Evolutionary conservation across 2,329 filamentous ascomycete species (phyloP), one percentile per base, ranked within the genome.

Genomic region (Fusarium verticillioides): DNA sequence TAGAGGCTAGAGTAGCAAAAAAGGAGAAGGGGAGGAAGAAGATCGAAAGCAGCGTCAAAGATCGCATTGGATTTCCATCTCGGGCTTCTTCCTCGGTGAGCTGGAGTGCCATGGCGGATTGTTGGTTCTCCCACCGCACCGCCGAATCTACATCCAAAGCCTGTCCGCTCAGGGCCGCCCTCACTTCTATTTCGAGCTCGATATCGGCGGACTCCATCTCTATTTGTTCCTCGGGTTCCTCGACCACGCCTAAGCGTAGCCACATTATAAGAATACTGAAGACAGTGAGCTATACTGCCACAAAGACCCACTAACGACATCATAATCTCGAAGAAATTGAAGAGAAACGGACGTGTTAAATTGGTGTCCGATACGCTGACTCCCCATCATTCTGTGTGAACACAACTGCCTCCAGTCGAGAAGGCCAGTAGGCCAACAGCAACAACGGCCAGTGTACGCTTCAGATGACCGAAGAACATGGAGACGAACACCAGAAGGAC

Each of bases 141-240:
- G 42, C 42, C 15, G n/a, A 43, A 26, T 26, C n/a, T 18, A 43
- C 7, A 43, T 26, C 42, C 0, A 43, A 1, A 26, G n/a, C 9
- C 42, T 43, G n/a, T 7, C 40, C 42, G 15, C 0, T 2, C 42
- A 43, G 15, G 42, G 42, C 42, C 11, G n/a, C n/a, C n/a, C 42
- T 26, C 15, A 26, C 42, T 18, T 43, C 42, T 3, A 11, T 26
- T 43, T 43, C 42, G 42, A 43, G 9, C 9, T 43, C 42, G 42
- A 5, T 1, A 26, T 43, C n/a, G n/a, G 1, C 9, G 0, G 42
- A 26, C 9, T 18, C 42, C 9, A 7, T 26, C 15, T 43, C 42
- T 26, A 7, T 26, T 26, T 18, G 0, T 18, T 43, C n/a, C 15
- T 18, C 42, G 5, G 15, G 42, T 0, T 43, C n/a, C 42, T 43